These are phyloP conservation scores for Uronychia setigera DNA, from an alignment of 73 alveolate genomes.

Conservation along the genomic window DNA sequence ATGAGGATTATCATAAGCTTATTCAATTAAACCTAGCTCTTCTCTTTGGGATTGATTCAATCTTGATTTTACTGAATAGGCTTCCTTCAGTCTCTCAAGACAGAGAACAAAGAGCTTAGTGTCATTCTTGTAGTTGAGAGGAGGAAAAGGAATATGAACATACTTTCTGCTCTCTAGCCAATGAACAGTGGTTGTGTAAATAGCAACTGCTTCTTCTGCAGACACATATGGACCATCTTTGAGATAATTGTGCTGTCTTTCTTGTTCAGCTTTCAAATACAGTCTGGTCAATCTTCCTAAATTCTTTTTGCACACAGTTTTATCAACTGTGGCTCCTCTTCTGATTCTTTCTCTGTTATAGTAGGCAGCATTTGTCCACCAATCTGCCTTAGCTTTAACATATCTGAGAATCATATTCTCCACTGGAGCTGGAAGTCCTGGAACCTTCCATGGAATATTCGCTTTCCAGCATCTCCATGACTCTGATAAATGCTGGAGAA, in stretches of 20 bases:
- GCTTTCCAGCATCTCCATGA: slow-evolving; percentile 99
- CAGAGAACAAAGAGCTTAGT: slow-evolving; percentile 98
- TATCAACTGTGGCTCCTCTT: slow-evolving; percentile 99
- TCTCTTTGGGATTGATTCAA: slow-evolving; percentile 97
- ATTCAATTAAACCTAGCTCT: slow-evolving; percentile 99
- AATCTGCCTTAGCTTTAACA: slow-evolving; percentile 99
- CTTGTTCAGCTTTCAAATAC: slow-evolving; percentile 98
- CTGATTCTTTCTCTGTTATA: slow-evolving; percentile 99
- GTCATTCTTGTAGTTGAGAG: slow-evolving; percentile 99
- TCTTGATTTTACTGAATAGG: slow-evolving; percentile 95
- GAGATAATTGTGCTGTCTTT: slow-evolving; percentile 98
- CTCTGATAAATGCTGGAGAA: slow-evolving; percentile 98
- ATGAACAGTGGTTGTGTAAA: slow-evolving; percentile 97
- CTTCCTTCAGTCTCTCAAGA: slow-evolving; percentile 99
- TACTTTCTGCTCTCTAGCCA: slow-evolving; percentile 99
- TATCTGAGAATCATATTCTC: slow-evolving; percentile 99
- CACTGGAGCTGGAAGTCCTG: slow-evolving; percentile 99
- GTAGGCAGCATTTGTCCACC: slow-evolving; percentile 99
- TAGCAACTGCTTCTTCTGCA: slow-evolving; percentile 99
- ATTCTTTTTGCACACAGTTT: slow-evolving; percentile 99
- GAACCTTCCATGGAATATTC: slow-evolving; percentile 99
- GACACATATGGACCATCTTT: slow-evolving; percentile 99
- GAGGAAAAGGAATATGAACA: slow-evolving; percentile 99
- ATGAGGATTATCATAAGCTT: slow-evolving; percentile 99
- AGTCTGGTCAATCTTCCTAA: slow-evolving; percentile 99